Evolutionary conservation across 2,329 filamentous ascomycete species (phyloP).

Genomic region (Fusarium tjaetaba): DNA sequence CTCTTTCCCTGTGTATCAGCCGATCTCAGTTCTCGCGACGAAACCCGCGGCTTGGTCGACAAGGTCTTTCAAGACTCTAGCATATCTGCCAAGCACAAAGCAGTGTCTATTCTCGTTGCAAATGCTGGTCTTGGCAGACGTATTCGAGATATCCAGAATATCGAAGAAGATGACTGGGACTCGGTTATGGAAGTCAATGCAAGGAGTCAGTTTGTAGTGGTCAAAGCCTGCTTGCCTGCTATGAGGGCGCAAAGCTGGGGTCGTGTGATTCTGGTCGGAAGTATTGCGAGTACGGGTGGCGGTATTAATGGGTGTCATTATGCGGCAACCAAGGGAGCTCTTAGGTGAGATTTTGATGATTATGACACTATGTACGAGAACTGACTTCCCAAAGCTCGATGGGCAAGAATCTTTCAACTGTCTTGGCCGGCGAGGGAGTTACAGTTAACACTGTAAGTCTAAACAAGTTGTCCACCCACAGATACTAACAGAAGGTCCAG

Average conservation of each 20-base stretch:
- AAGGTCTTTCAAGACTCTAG: background rate
- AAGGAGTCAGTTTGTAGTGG: constrained; percentile 49
- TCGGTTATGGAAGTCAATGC: constrained; percentile 49
- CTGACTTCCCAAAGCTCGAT: constrained; percentile 40
- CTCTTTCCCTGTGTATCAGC: constrained; percentile 21
- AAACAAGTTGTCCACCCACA: accelerated
- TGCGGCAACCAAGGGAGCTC: constrained; percentile 48
- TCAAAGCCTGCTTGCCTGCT: constrained; percentile 45
- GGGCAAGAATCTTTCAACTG: constrained; percentile 47
- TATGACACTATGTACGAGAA: too few species aligned
- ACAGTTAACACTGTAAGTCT: constrained; percentile 48
- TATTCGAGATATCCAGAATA: constrained; percentile 47
- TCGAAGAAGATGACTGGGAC: constrained; percentile 51
- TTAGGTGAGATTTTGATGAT: constrained; percentile 13
- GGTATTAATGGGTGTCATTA: constrained; percentile 51
- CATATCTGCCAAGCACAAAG: constrained; percentile 16
- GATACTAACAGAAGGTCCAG: background rate
- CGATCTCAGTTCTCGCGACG: constrained; percentile 13
- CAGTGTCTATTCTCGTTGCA: constrained; percentile 47
- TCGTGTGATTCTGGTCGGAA: constrained; percentile 47
- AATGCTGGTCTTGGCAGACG: constrained; percentile 48
- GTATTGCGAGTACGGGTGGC: constrained; percentile 48
- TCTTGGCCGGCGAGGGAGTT: constrained; percentile 47
- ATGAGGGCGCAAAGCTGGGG: constrained; percentile 49
- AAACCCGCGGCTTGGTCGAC: constrained; percentile 21